These are phyloP conservation scores for Bremia lactucae DNA, from an alignment of 352 stramenopile genomes.

Conservation along the genomic window DNA sequence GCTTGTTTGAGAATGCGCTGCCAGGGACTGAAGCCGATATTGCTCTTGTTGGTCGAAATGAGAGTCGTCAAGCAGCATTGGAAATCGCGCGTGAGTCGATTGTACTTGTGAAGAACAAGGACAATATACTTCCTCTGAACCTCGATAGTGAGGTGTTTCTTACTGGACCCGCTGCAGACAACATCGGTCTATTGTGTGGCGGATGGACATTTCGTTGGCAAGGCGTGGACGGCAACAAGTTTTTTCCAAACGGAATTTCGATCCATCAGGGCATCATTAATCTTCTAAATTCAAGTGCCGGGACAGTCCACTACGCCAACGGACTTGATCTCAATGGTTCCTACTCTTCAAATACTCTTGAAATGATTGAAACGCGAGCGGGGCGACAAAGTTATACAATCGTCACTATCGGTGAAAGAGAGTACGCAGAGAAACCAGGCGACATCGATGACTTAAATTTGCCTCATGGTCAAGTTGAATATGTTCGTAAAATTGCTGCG, in stretches of 20 bases:
- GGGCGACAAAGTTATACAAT: constrained; percentile 36
- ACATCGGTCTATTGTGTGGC: constrained; percentile 61
- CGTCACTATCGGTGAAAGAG: constrained; percentile 61
- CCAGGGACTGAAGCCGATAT: constrained; percentile 33
- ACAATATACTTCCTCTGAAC: constrained; percentile 38
- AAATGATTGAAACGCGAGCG: constrained; percentile 18
- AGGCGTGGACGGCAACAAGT: constrained; percentile 50
- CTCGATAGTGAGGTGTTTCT: constrained; percentile 37
- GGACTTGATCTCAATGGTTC: constrained; percentile 42
- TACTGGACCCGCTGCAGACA: constrained; percentile 53
- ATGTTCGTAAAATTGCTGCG: constrained; percentile 55
- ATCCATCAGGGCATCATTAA: constrained; percentile 44
- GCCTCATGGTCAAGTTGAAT: constrained; percentile 61
- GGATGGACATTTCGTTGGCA: constrained; percentile 86
- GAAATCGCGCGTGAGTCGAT: constrained; percentile 72
- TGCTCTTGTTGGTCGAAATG: constrained; percentile 31
- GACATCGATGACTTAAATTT: too few relatives aligned
- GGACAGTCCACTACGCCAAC: constrained; percentile 38
- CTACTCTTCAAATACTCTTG: constrained; percentile 35
- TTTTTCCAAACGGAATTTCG: constrained; percentile 56
- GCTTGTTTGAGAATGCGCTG: constrained; percentile 56
- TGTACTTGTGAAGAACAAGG: constrained; percentile 78
- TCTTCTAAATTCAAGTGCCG: constrained; percentile 9
- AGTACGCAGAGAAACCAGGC: constrained; percentile 82
- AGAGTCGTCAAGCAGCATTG: constrained; percentile 46